Conservation (phyloP, 2,329 filamentous ascomycete species). For the Chaetomiaceae sp. region DNA sequence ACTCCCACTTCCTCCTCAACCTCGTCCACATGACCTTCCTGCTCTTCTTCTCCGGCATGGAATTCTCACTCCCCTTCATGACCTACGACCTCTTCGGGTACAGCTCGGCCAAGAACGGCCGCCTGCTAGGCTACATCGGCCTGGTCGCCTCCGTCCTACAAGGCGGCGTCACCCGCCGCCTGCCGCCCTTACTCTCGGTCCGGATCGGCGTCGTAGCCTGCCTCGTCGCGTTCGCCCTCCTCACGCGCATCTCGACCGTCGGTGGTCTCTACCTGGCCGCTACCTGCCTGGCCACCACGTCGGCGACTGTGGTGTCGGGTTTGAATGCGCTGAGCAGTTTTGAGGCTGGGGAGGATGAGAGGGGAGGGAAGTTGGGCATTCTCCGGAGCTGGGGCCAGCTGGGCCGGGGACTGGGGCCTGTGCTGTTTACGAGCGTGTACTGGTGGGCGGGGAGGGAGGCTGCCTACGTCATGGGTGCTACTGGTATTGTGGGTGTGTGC, state of each 20-base stretch:
- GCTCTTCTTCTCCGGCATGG: slow-evolving; percentile 96
- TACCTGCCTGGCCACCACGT: slow-evolving; percentile 80
- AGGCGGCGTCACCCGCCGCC: slow-evolving; percentile 80
- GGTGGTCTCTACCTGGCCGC: slow-evolving; percentile 74
- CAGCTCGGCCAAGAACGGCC: slow-evolving; percentile 72
- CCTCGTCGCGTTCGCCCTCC: slow-evolving; percentile 72
- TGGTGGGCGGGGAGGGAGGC: slow-evolving; percentile 94
- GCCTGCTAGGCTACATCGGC: slow-evolving; percentile 84
- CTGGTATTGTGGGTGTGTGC: slow-evolving; percentile 72
- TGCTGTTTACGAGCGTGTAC: slow-evolving; percentile 91
- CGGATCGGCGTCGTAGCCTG: slow-evolving; percentile 75
- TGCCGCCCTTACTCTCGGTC: slow-evolving; percentile 76
- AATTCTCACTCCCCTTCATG: slow-evolving; percentile 96
- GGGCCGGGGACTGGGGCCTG: slow-evolving; percentile 77
- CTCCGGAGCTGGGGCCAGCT: slow-evolving; percentile 80
- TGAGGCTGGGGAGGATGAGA: slow-evolving; percentile 73
- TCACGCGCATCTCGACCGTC: slow-evolving; percentile 65
- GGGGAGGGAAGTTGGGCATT: slow-evolving; percentile 81
- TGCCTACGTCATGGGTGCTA: slow-evolving; percentile 76
- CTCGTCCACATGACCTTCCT: slow-evolving; percentile 84
- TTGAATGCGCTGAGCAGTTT: slow-evolving; percentile 90
- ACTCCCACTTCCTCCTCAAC: slow-evolving; percentile 80
- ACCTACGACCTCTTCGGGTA: slow-evolving; percentile 91
- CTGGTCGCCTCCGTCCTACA: slow-evolving; percentile 89
- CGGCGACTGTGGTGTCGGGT: slow-evolving; percentile 89